Evolutionary conservation across 331 rosid genomes (phyloP), one percentile per base, ranked within the genome.

Genomic region (Cucumis variabilis): DNA sequence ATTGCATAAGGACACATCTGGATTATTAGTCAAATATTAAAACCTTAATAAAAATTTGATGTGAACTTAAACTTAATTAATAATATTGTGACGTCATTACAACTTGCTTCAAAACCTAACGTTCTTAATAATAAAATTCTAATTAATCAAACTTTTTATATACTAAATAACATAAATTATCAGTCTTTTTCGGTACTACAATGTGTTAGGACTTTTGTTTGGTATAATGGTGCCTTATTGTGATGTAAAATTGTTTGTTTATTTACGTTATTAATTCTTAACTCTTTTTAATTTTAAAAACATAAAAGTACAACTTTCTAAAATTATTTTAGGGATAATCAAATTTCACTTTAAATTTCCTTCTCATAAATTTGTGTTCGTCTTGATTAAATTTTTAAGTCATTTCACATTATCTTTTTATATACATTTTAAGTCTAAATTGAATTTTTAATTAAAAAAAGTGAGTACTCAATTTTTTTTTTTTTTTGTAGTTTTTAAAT

Each of bases 91-190:
- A 28, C 85, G n/a, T n/a, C n/a, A 30, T 19, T 30, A 5, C 70
- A 30, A 81, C 25, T 81, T 81, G 85, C 70, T 12, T 81, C 28
- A 6, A 60, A 58, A 58, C 70, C 85, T 28, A 81, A 80, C 85
- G 8, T 44, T 44, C n/a, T 44, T 44, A 44, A 44, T 7, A 44
- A 44, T 8, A 44, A 44, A 44, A 27, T 80, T 63, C 85, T 20
- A 53, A 77, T 77, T 53, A 23, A 51, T 80, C 11, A 5, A 82
- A 82, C 71, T 82, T 53, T 82, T 82, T 81, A 55, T 79, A 51
- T 58, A 27, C 28, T 81, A 81, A 58, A 81, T 51, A 81, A 81
- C 53, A 58, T 58, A 28, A 81, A 55, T 20, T 53, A 81, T 60
- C 2, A 27, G 13, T 82, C 71, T 21, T 33, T 9, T 27, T 80